Evolutionary conservation across 2,329 filamentous ascomycete genomes (phyloP).

Genomic region (Sarocladium strictum): DNA sequence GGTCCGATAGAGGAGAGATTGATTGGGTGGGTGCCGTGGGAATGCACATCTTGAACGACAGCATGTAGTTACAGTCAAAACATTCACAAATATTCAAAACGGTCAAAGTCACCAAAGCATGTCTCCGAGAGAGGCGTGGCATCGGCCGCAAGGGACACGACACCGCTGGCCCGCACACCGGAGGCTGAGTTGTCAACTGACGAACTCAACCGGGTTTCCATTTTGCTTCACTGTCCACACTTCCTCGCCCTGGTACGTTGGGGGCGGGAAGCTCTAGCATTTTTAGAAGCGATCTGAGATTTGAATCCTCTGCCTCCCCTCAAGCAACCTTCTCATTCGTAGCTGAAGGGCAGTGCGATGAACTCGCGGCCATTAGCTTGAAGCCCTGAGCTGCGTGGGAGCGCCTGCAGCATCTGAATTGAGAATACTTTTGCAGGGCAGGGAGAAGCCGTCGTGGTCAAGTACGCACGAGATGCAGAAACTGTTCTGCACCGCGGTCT

Average conservation of each 20-base stretch:
- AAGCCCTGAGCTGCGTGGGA: too few species aligned
- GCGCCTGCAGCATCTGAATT: neutral
- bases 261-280: slow-evolving; percentile 62
- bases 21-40: too few species aligned
- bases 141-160: slow-evolving; percentile 16
- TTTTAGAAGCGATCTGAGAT: slow-evolving; percentile 50
- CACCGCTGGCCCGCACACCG: slow-evolving; percentile 20
- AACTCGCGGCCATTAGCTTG: too few species aligned
- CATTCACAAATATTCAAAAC: neutral
- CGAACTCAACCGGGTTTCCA: slow-evolving; percentile 26
- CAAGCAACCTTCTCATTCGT: too few species aligned
- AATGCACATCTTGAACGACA: too few species aligned
- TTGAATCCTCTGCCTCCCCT: too few species aligned
- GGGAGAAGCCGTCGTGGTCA: neutral
- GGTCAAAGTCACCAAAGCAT: neutral
- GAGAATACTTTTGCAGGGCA: neutral
- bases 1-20: neutral
- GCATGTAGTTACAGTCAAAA: neutral
- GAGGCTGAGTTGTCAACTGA: slow-evolving; percentile 1
- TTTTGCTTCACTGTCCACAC: slow-evolving; percentile 68
- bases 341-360: too few species aligned
- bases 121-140: slow-evolving; percentile 29
- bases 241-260: slow-evolving; percentile 49
- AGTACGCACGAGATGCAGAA: neutral
- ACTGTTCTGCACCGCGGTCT: neutral